phyloP scores from a whole-genome alignment of 1,284 basidiomycete species.

The Puccinia hordei region DNA sequence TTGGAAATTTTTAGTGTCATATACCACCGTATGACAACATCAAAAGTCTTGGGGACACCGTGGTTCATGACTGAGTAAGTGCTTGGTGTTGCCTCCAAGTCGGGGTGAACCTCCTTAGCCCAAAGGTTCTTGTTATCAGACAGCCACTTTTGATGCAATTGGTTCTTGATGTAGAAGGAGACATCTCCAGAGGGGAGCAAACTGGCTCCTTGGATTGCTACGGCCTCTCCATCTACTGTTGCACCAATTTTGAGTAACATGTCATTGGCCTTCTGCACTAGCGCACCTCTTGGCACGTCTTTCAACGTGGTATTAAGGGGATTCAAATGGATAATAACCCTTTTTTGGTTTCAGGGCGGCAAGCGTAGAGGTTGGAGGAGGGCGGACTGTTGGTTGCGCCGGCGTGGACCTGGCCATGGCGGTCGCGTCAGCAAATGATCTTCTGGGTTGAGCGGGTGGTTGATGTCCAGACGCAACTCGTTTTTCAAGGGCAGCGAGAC shows the following conservation, averaged over 20 bases:
- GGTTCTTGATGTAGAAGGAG: neutral
- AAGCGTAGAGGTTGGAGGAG: neutral
- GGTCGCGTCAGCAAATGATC: too few species aligned
- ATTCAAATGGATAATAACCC: neutral
- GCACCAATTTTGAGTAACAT: neutral
- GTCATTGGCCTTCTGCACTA: neutral
- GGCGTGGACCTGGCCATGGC: too few species aligned
- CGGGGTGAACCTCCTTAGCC: neutral
- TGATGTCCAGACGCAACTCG: too few species aligned
- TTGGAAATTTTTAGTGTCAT: too few species aligned
- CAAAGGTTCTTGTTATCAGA: neutral
- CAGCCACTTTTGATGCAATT: neutral
- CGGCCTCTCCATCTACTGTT: neutral
- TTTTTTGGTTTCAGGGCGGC: neutral
- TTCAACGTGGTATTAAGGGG: neutral
- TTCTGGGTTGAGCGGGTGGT: too few species aligned
- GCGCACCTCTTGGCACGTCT: neutral
- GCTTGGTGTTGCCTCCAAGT: neutral
- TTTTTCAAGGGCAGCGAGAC: too few species aligned
- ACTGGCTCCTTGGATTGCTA: neutral
- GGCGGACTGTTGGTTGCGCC: too few species aligned
- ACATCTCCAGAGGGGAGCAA: neutral
- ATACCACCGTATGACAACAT: too few species aligned
- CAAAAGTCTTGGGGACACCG: neutral
- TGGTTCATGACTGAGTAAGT: neutral